Base-by-base conservation (phyloP, 1,139 yeast species). In the Schwanniomyces etchellsii region DNA sequence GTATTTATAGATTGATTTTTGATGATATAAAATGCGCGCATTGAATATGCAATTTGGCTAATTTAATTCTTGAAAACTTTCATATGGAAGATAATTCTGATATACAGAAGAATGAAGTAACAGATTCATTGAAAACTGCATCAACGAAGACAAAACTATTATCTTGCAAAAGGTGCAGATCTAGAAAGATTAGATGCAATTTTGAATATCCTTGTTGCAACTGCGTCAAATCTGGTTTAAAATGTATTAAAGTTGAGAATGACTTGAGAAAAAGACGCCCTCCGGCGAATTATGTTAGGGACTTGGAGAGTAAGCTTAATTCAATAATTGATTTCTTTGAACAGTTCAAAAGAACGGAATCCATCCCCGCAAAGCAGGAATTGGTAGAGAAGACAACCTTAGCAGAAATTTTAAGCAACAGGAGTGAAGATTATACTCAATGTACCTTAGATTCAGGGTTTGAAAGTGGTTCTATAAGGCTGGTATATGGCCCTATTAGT, bases 221-320 rank as follows among this genome's bases (percentile, higher is more conserved):
- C 30, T 76, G 82, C 47, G 47, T 50, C 14, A 63, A 61, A 35
- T 55, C 65, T 5, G 58, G 60, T 3, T 56, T 64, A 10, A 71
- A 66, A 28, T 76, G 82, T 46, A 56, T 71, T 16, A 64, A 64
- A 27, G 62, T 69, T n/a, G 61, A 64, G 5, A 59, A 60, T 34
- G 82, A 76, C 45, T 55, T 69, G 58, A 52, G 82, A 28, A 74
- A 72, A 43, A 69, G 64, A 37, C 53, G 81, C 31, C 74, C 74
- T 4, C 62, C 73, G 0, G 70, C 66, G 5, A 61, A 62, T 28
- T 74, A 75, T 40, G 79, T 74, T 14, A 42, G 53, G 23, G 49
- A 50, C 11, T 45, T 66, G 28, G 67, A 66, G 42, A 45, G 44
- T 28, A 54, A 55, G 32, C 45, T 61, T 28, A 40, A 41, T 12